A percentile compares a stretch with the other conserved stretches of the same genome.
Evolutionary conservation across 2,329 filamentous ascomycete species (phyloP).

Genomic region (Arthrobotrys sinensis): DNA sequence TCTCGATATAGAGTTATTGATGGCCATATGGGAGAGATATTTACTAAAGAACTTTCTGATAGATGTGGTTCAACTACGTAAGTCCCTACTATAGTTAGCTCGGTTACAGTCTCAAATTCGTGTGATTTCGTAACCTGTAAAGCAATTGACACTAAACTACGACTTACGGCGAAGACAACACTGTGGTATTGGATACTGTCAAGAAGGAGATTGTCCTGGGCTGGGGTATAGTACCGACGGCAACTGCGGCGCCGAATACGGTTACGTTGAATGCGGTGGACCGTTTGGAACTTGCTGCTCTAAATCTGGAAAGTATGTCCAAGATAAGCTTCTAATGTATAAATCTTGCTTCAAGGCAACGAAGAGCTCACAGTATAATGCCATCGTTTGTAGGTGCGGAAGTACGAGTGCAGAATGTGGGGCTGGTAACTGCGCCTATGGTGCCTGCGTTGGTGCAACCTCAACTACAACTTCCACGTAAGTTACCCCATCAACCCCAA

Average conservation of each 20-base stretch:
- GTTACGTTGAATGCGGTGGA: conserved; percentile 21
- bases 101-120: too few species aligned
- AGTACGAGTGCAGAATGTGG: conserved; percentile 22
- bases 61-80: too few species aligned
- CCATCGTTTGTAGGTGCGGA: background rate
- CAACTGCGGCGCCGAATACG: conserved; percentile 24
- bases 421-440: conserved; percentile 11
- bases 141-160: too few species aligned
- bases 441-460: conserved; percentile 6
- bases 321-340: background rate
- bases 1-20: too few species aligned
- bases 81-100: too few species aligned
- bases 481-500: background rate
- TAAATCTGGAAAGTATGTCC: conserved; percentile 20
- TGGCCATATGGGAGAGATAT: too few species aligned
- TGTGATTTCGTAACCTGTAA: too few species aligned
- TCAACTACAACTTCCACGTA: conserved; percentile 18
- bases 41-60: too few species aligned
- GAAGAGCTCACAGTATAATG: background rate
- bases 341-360: too few species aligned
- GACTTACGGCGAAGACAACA: background rate
- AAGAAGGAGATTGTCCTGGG: conserved; percentile 25
- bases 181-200: conserved; percentile 27
- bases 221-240: conserved; percentile 37
- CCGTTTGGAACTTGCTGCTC: conserved; percentile 34